These are phyloP conservation scores for Kluyveromyces marxianus DNA, from an alignment of 1,139 yeast genomes.

Conservation along the genomic window DNA sequence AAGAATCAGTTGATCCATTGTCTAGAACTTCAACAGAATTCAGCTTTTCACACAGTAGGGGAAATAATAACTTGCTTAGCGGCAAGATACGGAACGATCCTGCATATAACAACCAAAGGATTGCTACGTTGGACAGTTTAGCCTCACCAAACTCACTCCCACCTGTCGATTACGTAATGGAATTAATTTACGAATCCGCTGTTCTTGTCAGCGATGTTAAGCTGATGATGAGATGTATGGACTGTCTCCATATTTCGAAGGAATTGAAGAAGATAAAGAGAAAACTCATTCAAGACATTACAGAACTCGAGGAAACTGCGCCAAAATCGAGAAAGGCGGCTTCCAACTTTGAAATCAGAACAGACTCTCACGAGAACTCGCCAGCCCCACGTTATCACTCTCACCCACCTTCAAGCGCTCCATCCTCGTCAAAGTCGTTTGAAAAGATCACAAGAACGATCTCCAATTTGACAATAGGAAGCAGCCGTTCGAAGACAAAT, in stretches of 20 bases:
- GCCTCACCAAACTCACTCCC: conserved; percentile 46
- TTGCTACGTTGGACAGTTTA: conserved; percentile 43
- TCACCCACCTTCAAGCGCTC: conserved; percentile 1
- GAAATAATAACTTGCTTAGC: conserved; percentile 5
- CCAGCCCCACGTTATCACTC: conserved; percentile 1
- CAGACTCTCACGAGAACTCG: not conserved
- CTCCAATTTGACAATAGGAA: conserved; percentile 5
- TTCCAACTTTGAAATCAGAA: not conserved
- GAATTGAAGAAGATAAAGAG: conserved; percentile 35
- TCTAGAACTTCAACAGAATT: conserved; percentile 12
- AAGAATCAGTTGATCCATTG: conserved; percentile 28
- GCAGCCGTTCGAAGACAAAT: conserved; percentile 3
- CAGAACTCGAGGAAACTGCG: conserved; percentile 13
- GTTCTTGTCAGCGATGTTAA: conserved; percentile 57
- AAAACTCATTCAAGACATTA: conserved; percentile 17
- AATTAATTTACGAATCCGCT: conserved; percentile 52
- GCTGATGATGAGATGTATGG: conserved; percentile 52
- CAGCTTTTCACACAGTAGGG: conserved; percentile 9
- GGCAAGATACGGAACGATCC: conserved; percentile 3
- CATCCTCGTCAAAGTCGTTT: conserved; percentile 5
- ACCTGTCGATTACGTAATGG: conserved; percentile 49
- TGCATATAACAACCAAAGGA: conserved; percentile 10
- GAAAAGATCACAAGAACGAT: conserved; percentile 5
- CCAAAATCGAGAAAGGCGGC: conserved; percentile 2
- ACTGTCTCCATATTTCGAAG: conserved; percentile 51